These are phyloP conservation scores for Mycena filopes DNA, from an alignment of 768 basidiomycete species.

Conservation along the genomic window DNA sequence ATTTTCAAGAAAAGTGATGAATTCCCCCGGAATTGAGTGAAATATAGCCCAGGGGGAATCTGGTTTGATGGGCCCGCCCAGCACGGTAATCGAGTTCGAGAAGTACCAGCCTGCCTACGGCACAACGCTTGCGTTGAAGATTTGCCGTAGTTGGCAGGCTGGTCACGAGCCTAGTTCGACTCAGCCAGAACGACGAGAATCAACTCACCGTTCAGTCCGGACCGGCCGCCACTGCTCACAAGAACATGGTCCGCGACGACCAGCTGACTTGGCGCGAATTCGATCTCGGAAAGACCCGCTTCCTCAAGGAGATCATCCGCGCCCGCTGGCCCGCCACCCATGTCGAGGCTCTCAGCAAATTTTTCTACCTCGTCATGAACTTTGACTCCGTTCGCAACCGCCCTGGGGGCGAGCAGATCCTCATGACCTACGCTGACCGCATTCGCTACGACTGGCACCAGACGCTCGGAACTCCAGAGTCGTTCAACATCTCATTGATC, in stretches of 20 bases:
- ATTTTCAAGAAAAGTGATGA: no score
- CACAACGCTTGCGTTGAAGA: no score
- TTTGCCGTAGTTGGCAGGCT: no score
- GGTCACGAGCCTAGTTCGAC: no score
- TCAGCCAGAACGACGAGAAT: not conserved
- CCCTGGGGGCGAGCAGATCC: not conserved
- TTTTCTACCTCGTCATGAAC: slow-evolving; percentile 6
- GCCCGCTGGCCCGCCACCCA: not conserved
- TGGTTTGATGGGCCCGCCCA: no score
- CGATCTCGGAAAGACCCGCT: not conserved
- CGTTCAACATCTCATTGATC: slow-evolving; percentile 9
- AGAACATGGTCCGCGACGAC: slow-evolving; percentile 6
- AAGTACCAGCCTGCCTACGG: no score
- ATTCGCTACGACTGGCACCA: not conserved
- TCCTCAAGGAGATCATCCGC: not conserved
- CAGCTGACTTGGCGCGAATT: slow-evolving; percentile 2
- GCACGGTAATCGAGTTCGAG: no score
- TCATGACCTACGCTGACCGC: slow-evolving; percentile 6
- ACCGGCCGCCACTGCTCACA: not conserved
- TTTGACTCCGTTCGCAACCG: no score
- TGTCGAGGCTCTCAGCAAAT: slow-evolving; percentile 2
- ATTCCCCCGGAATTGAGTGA: no score
- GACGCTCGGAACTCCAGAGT: not conserved
- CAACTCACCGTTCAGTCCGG: slow-evolving; percentile 1
- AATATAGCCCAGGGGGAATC: no score